Evolutionary conservation across 2,329 filamentous ascomycete genomes (phyloP).

Genomic region (Corniculantispora saksenae): DNA sequence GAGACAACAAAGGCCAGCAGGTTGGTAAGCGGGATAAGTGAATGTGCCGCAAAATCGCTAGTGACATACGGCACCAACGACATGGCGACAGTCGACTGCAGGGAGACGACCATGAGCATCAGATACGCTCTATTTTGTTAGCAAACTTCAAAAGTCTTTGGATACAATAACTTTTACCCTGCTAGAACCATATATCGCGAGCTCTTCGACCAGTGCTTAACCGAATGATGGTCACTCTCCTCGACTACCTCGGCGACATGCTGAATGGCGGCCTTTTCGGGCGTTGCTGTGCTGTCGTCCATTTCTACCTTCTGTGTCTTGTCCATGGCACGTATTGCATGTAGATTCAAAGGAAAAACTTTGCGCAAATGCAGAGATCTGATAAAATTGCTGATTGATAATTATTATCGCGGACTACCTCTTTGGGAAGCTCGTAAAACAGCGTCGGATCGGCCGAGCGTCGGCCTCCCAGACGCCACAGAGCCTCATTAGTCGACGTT

Average conservation of each 20-base stretch:
- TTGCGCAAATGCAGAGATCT: neutral
- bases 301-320: neutral
- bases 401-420: neutral
- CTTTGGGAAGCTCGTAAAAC: neutral
- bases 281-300: neutral
- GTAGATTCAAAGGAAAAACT: neutral
- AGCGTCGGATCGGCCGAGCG: neutral
- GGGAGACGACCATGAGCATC: neutral
- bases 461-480: neutral
- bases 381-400: neutral
- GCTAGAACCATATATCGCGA: neutral
- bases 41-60: neutral
- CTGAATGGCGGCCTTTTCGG: neutral
- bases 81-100: neutral
- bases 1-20: constrained; percentile 1
- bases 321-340: neutral
- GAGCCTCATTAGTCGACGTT: neutral
- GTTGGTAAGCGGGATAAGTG: neutral
- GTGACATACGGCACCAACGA: neutral
- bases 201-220: neutral
- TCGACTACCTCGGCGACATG: neutral
- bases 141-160: no score
- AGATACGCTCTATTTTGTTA: neutral
- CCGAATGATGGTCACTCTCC: neutral
- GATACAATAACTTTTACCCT: neutral